Percentiles rank a stretch among this genome's conserved stretches.
Conservation (phyloP, 2,329 filamentous ascomycete genomes). For the Monilinia polystroma region DNA sequence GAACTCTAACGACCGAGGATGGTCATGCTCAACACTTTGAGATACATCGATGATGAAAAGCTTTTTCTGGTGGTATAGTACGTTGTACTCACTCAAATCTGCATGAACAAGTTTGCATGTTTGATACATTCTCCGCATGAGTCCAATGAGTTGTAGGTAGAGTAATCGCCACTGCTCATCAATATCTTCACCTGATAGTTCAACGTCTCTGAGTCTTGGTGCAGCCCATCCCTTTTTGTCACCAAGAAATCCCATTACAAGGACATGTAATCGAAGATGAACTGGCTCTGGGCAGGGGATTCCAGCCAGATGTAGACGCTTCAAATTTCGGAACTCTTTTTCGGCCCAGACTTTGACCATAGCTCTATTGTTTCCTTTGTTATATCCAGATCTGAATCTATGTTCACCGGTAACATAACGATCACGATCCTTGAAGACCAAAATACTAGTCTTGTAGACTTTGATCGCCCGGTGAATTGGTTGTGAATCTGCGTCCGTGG, state of each 20-base stretch:
- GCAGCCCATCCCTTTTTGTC: slow-evolving; percentile 84
- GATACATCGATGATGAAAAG: slow-evolving; percentile 97
- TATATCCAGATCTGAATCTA: slow-evolving; percentile 85
- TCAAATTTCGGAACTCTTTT: slow-evolving; percentile 94
- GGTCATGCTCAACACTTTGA: slow-evolving; percentile 95
- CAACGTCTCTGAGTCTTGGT: slow-evolving; percentile 84
- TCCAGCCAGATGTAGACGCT: slow-evolving; percentile 76
- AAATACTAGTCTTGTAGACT: slow-evolving; percentile 96
- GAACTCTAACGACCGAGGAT: slow-evolving; percentile 89
- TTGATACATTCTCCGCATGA: slow-evolving; percentile 94
- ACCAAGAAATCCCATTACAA: slow-evolving; percentile 92
- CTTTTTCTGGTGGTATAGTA: slow-evolving; percentile 79
- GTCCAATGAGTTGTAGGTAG: slow-evolving; percentile 79
- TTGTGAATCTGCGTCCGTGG: slow-evolving; percentile 50
- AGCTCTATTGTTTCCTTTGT: slow-evolving; percentile 90
- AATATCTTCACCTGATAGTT: slow-evolving; percentile 64
- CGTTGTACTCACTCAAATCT: slow-evolving; percentile 97
- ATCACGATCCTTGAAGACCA: slow-evolving; percentile 97
- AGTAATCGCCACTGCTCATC: slow-evolving; percentile 72
- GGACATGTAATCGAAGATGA: slow-evolving; percentile 85
- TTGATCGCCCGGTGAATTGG: slow-evolving; percentile 84
- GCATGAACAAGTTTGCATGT: slow-evolving; percentile 89
- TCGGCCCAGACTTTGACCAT: slow-evolving; percentile 99
- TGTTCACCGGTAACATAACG: slow-evolving; percentile 95
- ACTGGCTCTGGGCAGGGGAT: slow-evolving; percentile 91